Evolutionary conservation across 371 early-diverging fungal genomes (phyloP), one percentile per base, ranked within the genome.

Genomic region (Rhizomucor pusillus): DNA sequence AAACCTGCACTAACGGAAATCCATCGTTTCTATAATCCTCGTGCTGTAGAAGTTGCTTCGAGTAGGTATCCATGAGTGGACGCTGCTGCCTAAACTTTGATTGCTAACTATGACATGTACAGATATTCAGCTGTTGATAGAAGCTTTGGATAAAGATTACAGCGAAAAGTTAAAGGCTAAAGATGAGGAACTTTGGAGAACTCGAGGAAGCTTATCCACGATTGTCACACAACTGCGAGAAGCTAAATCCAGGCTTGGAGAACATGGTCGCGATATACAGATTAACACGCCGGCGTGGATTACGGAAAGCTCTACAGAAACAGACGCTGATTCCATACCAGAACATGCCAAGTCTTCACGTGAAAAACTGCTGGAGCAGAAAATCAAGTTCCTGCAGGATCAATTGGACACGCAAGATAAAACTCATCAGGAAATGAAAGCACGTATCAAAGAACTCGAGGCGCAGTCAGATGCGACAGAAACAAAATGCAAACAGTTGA

Each of bases 71-170:
- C 20, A n/a, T 45, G 20, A 47, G 10, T 54, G 19, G 14, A 6
- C 23, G n/a, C n/a, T n/a, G n/a, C n/a, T n/a, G n/a, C n/a, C n/a
- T n/a, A n/a, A n/a, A n/a, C n/a, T n/a, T n/a, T n/a, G n/a, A n/a
- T 29, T 29, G 29, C 29, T 29, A 29, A 29, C 29, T 18, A 19
- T 5, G 3, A 14, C 14, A 18, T 29, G n/a, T n/a, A 18, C 64
- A 84, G 85, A 77, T 55, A 87, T 89, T 10, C 88, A 87, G 65
- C 83, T 77, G 45, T 76, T 88, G 59, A 83, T 90, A 24, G 77
- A 86, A 50, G 88, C 81, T 6, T 55, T 89, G 19, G 90, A 89
- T 53, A 63, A 77, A 0, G 86, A 87, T 24, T 85, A 86, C 49
- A 69, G 81, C 1, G 76, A 67, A 13, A 87, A 88, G 51, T 63